phyloP scores from a whole-genome alignment of 2,329 filamentous ascomycete genomes.

The Ceratocystis huliohia region DNA sequence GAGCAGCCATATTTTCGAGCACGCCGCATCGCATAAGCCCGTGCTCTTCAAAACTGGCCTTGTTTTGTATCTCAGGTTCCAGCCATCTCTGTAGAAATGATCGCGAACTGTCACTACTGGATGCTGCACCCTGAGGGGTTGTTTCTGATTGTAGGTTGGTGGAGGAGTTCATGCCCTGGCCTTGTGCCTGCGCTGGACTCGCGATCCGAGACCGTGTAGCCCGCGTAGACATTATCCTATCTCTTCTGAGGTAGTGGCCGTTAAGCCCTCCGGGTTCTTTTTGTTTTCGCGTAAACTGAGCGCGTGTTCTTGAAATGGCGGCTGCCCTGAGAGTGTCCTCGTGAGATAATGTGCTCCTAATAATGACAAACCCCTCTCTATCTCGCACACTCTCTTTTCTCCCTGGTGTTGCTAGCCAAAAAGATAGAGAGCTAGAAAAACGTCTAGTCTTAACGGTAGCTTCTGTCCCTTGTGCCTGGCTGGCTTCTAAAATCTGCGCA shows the following conservation, averaged over 20 bases:
- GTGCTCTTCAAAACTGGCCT: slow-evolving; percentile 65
- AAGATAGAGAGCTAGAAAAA: neutral
- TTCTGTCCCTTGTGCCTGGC: neutral
- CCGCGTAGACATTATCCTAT: slow-evolving; percentile 23
- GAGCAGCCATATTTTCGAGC: slow-evolving; percentile 68
- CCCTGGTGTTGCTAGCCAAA: neutral
- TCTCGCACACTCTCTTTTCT: neutral
- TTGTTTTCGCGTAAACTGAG: slow-evolving; percentile 19
- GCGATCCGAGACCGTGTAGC: slow-evolving; percentile 18
- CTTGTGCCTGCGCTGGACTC: slow-evolving; percentile 13
- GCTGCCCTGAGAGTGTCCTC: neutral
- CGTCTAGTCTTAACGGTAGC: neutral
- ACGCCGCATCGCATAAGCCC: slow-evolving; percentile 64
- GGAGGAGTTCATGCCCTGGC: neutral
- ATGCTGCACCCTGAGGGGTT: slow-evolving; percentile 25
- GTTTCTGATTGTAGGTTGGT: slow-evolving; percentile 28
- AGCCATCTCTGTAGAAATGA: slow-evolving; percentile 45
- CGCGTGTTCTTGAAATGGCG: neutral
- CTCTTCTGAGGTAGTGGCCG: slow-evolving; percentile 12
- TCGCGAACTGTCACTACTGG: slow-evolving; percentile 31
- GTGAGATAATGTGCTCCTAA: neutral
- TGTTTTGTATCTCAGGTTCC: slow-evolving; percentile 45
- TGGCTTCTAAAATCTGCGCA: slow-evolving; percentile 1
- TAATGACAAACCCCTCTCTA: neutral
- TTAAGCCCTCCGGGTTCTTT: slow-evolving; percentile 14